A percentile compares a stretch with the other conserved stretches of the same genome.
These are phyloP conservation scores for Aspergillus wentii DNA, from an alignment of 495 filamentous ascomycete species.

Conservation along the genomic window DNA sequence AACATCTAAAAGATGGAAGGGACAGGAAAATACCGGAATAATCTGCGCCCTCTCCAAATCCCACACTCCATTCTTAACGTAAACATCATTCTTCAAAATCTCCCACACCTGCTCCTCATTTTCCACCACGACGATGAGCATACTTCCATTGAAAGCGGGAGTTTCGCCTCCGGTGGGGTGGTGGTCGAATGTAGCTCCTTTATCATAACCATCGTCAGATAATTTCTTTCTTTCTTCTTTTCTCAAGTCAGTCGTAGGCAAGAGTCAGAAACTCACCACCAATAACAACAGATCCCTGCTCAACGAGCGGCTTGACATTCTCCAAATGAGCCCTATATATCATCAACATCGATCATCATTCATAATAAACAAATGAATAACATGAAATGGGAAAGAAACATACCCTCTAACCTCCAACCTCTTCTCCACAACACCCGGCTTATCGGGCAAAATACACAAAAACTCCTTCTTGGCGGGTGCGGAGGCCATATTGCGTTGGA, in stretches of 20 bases:
- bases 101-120: conserved; percentile 65
- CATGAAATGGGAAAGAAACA: conserved; percentile 20
- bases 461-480: conserved; percentile 62
- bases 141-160: conserved; percentile 65
- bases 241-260: background rate
- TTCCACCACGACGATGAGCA: conserved; percentile 57
- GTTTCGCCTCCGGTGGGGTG: conserved; percentile 57
- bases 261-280: conserved; percentile 28
- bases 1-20: conserved; percentile 1
- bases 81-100: conserved; percentile 66
- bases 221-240: too few relatives aligned
- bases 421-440: conserved; percentile 58
- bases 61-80: conserved; percentile 69
- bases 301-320: conserved; percentile 28
- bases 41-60: conserved; percentile 68
- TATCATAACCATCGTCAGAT: background rate
- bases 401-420: conserved; percentile 69
- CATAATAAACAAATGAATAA: background rate
- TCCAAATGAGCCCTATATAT: conserved; percentile 26
- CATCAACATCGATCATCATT: background rate
- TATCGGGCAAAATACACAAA: conserved; percentile 81
- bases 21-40: conserved; percentile 34
- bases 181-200: conserved; percentile 68
- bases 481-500: conserved; percentile 25
- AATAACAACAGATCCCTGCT: conserved; percentile 25